Conservation (phyloP, 2,329 filamentous ascomycete genomes). For the Stachybotrys chartarum region DNA sequence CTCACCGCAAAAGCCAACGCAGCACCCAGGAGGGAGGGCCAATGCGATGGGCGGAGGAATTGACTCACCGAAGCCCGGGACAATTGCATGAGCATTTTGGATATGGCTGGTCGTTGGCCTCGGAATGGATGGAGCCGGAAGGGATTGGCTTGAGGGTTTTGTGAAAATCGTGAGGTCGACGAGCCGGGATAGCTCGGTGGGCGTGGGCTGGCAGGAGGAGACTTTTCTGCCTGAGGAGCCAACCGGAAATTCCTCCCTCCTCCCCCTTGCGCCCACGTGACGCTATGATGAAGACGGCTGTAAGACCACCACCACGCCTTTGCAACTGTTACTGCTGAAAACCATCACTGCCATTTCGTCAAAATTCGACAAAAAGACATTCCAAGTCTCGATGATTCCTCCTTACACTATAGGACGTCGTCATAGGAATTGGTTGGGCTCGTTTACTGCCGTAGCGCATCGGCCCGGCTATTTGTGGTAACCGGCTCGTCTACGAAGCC, state of each 20-base stretch:
- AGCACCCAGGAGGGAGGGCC: slow-evolving; percentile 5
- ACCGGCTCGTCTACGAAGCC: too few relatives aligned
- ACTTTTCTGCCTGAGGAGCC: slow-evolving; percentile 7
- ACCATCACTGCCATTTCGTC: too few relatives aligned
- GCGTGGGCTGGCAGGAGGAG: not conserved
- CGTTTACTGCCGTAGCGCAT: too few relatives aligned
- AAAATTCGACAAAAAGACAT: too few relatives aligned
- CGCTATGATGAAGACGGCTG: too few relatives aligned
- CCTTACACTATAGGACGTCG: too few relatives aligned
- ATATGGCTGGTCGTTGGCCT: slow-evolving; percentile 33
- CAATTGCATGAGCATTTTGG: slow-evolving; percentile 50
- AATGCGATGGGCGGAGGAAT: not conserved
- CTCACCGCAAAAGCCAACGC: too few relatives aligned
- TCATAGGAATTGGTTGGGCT: too few relatives aligned
- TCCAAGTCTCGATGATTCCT: too few relatives aligned
- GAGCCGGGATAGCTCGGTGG: slow-evolving; percentile 17
- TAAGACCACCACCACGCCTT: too few relatives aligned
- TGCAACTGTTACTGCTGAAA: too few relatives aligned
- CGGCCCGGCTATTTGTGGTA: too few relatives aligned
- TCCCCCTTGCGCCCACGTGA: not conserved
- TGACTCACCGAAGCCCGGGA: slow-evolving; percentile 48
- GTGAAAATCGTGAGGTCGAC: slow-evolving; percentile 37
- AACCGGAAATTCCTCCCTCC: not conserved
- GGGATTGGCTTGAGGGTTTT: slow-evolving; percentile 31
- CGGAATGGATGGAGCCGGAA: slow-evolving; percentile 33